Conservation (phyloP, 352 stramenopile genomes). For the Phytophthora pisi region DNA sequence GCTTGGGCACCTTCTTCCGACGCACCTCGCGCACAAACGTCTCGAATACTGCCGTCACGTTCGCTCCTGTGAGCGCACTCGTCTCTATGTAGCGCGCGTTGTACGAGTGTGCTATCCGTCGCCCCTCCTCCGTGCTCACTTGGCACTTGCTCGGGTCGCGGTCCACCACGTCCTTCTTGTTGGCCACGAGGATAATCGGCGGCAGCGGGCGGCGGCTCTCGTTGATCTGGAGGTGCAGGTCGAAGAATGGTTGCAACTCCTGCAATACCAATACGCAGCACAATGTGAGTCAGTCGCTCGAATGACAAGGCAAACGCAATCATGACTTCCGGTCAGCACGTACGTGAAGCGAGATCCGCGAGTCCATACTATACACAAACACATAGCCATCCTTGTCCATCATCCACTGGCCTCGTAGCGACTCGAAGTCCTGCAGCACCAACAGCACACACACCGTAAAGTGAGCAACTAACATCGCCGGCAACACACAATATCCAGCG, state of each 20-base stretch:
- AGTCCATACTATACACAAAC: slow-evolving; percentile 93
- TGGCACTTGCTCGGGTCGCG: slow-evolving; percentile 81
- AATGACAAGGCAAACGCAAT: background rate
- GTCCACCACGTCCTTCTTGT: slow-evolving; percentile 90
- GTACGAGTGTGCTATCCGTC: slow-evolving; percentile 85
- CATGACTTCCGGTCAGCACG: slow-evolving; percentile 1
- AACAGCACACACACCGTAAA: background rate
- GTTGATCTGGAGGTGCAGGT: slow-evolving; percentile 90
- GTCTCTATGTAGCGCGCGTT: slow-evolving; percentile 90
- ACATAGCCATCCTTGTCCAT: slow-evolving; percentile 93
- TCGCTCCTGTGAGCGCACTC: slow-evolving; percentile 83
- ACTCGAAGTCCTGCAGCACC: slow-evolving; percentile 80
- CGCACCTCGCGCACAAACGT: slow-evolving; percentile 87
- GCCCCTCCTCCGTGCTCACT: slow-evolving; percentile 85
- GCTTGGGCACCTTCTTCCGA: slow-evolving; percentile 79
- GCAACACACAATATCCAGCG: no score
- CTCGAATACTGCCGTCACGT: slow-evolving; percentile 89
- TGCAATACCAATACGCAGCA: slow-evolving; percentile 21
- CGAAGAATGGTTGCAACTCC: slow-evolving; percentile 90
- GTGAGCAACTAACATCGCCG: background rate
- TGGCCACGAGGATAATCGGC: slow-evolving; percentile 89
- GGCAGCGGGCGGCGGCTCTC: slow-evolving; percentile 76
- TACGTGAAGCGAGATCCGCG: slow-evolving; percentile 85
- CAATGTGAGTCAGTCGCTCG: background rate
- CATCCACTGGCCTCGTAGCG: slow-evolving; percentile 89